Conservation (phyloP, 176 grass and related monocot species). For the Cenchrus fungigraminus region DNA sequence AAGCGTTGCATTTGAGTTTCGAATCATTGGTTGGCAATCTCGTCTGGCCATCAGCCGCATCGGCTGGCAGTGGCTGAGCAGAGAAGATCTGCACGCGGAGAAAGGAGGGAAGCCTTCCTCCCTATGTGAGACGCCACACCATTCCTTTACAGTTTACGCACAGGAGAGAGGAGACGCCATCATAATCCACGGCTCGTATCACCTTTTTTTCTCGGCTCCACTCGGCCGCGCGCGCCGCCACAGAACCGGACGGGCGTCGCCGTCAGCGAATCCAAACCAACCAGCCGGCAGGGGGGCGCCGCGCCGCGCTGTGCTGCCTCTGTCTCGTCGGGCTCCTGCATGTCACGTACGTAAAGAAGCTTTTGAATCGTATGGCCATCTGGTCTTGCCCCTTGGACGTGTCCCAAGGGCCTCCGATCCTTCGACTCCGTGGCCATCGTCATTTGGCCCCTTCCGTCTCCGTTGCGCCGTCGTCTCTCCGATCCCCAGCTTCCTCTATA, state of each 20-base stretch:
- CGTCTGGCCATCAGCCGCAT: not conserved
- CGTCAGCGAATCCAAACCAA: not conserved
- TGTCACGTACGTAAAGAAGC: not conserved
- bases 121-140: not conserved
- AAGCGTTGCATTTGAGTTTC: too few relatives aligned
- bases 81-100: slow-evolving; percentile 27
- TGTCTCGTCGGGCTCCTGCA: too few relatives aligned
- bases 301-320: not conserved
- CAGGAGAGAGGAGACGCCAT: not conserved
- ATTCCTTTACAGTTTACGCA: not conserved
- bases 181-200: not conserved
- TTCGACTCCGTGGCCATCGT: slow-evolving; percentile 24
- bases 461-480: too few relatives aligned
- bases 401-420: slow-evolving; percentile 30
- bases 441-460: slow-evolving; percentile 24
- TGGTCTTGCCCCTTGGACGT: slow-evolving; percentile 27
- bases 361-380: slow-evolving; percentile 7
- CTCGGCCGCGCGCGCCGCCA: not conserved
- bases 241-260: not conserved
- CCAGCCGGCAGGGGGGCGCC: not conserved
- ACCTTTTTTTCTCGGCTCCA: not conserved
- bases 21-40: too few relatives aligned
- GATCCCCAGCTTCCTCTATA: not conserved
- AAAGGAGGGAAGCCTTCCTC: slow-evolving; percentile 32
- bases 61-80: not conserved